phyloP scores from a whole-genome alignment of 495 filamentous ascomycete genomes.

The Aspergillus heteromorphus region DNA sequence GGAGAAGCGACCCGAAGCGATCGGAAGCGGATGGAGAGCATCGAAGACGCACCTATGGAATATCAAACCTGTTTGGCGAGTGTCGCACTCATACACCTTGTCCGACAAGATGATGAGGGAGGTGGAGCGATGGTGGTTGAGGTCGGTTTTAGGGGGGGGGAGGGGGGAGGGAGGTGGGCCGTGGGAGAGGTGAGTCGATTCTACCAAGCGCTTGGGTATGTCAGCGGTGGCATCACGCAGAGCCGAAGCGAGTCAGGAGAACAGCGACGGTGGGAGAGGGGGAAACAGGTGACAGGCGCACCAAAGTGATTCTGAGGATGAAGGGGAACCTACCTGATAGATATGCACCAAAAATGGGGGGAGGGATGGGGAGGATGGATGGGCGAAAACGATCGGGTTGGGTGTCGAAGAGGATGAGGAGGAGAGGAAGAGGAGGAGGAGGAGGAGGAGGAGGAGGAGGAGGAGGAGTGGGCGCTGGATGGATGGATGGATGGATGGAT shows the following conservation, averaged over 20 bases:
- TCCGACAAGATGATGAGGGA: conserved; percentile 15
- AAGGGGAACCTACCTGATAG: conserved; percentile 17
- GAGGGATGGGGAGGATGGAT: conserved; percentile 7
- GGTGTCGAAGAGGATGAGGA: conserved; percentile 15
- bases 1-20: conserved; percentile 30
- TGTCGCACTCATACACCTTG: conserved; percentile 26
- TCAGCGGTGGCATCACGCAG: conserved; percentile 37
- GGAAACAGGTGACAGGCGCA: not conserved
- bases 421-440: conserved; percentile 13
- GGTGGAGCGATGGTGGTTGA: conserved; percentile 24
- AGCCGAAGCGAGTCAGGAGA: conserved; percentile 22
- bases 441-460: conserved; percentile 15
- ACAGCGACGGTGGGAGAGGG: conserved; percentile 14
- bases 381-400: conserved; percentile 9
- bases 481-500: conserved; percentile 2
- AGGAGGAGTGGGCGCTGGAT: conserved; percentile 24
- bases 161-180: conserved; percentile 19
- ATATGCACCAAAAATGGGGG: conserved; percentile 11
- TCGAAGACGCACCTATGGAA: conserved; percentile 32
- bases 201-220: conserved; percentile 42
- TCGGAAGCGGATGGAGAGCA: conserved; percentile 39
- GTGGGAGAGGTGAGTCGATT: conserved; percentile 22
- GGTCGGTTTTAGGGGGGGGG: conserved; percentile 24
- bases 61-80: conserved; percentile 20
- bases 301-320: conserved; percentile 1